Evolutionary conservation across 768 basidiomycete genomes (phyloP).

Genomic region (Russula lepida): DNA sequence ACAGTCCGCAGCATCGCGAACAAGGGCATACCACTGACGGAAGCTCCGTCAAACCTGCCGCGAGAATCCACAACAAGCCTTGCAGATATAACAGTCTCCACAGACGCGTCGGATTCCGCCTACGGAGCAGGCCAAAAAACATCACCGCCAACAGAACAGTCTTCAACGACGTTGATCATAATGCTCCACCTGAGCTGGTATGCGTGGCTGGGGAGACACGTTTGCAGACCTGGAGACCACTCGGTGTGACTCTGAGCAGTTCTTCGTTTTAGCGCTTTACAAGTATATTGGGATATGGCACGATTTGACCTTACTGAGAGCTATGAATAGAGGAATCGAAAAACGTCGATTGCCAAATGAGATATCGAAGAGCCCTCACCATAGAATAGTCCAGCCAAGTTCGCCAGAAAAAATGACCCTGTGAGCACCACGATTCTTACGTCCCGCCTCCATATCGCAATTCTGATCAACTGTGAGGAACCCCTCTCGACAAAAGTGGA

Average conservation of each 20-base stretch:
- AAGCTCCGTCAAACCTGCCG: constrained; percentile 8
- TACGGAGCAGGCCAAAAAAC: constrained; percentile 14
- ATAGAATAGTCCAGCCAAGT: neutral
- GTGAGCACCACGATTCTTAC: neutral
- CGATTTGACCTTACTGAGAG: neutral
- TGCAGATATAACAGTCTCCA: constrained; percentile 20
- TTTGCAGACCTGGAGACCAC: neutral
- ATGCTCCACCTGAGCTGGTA: constrained; percentile 9
- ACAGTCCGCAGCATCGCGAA: neutral
- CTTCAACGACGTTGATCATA: constrained; percentile 9
- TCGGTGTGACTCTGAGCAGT: neutral
- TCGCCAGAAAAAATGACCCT: neutral
- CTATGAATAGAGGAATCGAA: neutral
- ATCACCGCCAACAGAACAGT: constrained; percentile 9
- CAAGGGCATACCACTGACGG: constrained; percentile 8
- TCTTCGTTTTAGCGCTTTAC: neutral
- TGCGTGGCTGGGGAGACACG: neutral
- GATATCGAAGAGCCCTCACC: neutral
- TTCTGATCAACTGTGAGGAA: neutral
- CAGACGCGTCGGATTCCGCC: constrained; percentile 15
- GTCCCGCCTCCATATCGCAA: constrained; percentile 17
- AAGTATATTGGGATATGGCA: neutral
- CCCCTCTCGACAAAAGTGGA: neutral
- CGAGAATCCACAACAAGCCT: constrained; percentile 13
- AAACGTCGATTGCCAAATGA: neutral